phyloP scores from a whole-genome alignment of 2,329 filamentous ascomycete species.

The Madurella mycetomatis region DNA sequence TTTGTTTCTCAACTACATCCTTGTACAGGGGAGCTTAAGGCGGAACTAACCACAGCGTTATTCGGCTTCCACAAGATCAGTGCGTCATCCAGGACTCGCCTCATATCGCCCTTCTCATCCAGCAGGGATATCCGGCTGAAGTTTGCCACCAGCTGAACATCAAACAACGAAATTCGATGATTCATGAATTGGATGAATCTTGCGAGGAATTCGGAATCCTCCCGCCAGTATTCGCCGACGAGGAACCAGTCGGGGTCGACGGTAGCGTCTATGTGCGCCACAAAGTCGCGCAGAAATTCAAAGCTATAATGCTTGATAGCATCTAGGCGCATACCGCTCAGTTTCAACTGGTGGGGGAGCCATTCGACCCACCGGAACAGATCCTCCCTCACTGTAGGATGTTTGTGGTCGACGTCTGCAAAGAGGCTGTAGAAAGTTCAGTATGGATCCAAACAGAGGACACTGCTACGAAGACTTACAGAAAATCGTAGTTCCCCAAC shows the following conservation, averaged over 20 bases:
- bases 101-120: constrained; percentile 34
- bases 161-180: constrained; percentile 56
- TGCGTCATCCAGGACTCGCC: constrained; percentile 55
- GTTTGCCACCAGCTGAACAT: constrained; percentile 61
- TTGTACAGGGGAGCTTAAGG: background rate
- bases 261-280: constrained; percentile 25
- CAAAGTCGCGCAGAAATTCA: constrained; percentile 30
- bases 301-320: constrained; percentile 36
- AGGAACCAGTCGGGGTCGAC: constrained; percentile 54
- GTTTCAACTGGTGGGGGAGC: constrained; percentile 28
- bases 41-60: constrained; percentile 50
- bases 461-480: constrained; percentile 23
- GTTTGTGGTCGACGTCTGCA: constrained; percentile 32
- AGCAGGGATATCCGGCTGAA: constrained; percentile 55
- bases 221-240: constrained; percentile 67
- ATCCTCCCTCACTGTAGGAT: constrained; percentile 32
- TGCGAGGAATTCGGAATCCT: constrained; percentile 50
- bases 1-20: too few relatives aligned
- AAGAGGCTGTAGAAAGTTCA: constrained; percentile 29
- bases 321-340: constrained; percentile 34
- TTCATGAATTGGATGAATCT: constrained; percentile 54
- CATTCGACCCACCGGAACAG: constrained; percentile 33
- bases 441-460: background rate
- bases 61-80: constrained; percentile 49
- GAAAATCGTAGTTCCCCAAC: constrained; percentile 57